Conservation (phyloP, 1,139 yeast species). For the Zygosaccharomyces pseudobailii region DNA sequence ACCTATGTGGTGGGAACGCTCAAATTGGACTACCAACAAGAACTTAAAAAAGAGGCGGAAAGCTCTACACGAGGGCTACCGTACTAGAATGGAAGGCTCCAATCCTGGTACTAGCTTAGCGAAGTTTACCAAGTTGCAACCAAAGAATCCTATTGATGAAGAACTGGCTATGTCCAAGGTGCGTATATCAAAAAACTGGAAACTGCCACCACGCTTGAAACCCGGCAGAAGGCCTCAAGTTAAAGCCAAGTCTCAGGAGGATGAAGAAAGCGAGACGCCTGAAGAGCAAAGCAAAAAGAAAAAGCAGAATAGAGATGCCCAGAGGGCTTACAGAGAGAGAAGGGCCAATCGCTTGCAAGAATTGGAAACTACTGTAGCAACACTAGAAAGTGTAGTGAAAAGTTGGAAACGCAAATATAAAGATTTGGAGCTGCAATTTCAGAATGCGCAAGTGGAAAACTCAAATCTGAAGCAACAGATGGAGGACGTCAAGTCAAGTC, state of each 20-base stretch:
- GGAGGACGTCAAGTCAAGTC: not conserved
- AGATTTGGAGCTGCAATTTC: conserved; percentile 42
- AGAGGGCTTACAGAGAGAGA: conserved; percentile 64
- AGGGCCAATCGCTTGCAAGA: conserved; percentile 43
- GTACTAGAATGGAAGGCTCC: not conserved
- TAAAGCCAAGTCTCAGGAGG: not conserved
- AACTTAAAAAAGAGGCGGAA: not conserved
- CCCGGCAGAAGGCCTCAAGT: conserved; percentile 15
- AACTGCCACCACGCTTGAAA: conserved; percentile 15
- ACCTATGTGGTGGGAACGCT: not conserved
- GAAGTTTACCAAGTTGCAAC: conserved; percentile 13
- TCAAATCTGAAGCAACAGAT: conserved; percentile 1
- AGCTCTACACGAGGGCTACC: not conserved
- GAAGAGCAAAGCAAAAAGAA: conserved; percentile 70
- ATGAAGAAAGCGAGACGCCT: conserved; percentile 6
- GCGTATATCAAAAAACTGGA: conserved; percentile 23
- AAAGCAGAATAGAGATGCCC: conserved; percentile 95
- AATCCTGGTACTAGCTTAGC: conserved; percentile 3
- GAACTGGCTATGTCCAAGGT: conserved; percentile 14
- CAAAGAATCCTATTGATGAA: conserved; percentile 8
- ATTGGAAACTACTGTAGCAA: conserved; percentile 61
- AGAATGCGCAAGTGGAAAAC: conserved; percentile 5
- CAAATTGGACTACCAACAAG: no score
- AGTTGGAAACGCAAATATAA: conserved; percentile 63
- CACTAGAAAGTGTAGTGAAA: conserved; percentile 56